Percentiles rank a stretch among this genome's conserved stretches.
Conservation (phyloP, 2,329 filamentous ascomycete genomes). For the Fusarium sp. region DNA sequence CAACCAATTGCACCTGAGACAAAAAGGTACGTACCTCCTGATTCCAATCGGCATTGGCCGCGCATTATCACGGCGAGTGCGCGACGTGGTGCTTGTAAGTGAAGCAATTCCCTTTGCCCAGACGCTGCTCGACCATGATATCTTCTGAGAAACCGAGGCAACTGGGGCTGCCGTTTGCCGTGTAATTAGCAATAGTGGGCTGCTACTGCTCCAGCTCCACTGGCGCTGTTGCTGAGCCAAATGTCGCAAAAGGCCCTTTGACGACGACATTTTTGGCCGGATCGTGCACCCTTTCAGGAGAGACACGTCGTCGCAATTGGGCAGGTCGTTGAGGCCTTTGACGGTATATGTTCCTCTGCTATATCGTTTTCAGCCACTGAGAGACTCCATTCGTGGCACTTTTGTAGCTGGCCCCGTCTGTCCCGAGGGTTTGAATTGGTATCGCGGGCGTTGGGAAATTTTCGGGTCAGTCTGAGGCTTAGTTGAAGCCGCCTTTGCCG, state of each 20-base stretch:
- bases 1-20: not conserved
- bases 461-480: conserved; percentile 36
- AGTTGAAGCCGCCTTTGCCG: conserved; percentile 39
- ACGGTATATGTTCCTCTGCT: conserved; percentile 24
- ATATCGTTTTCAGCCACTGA: conserved; percentile 22
- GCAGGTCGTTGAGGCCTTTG: conserved; percentile 36
- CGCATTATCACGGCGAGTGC: conserved; percentile 35
- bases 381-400: conserved; percentile 43
- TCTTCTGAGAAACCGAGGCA: conserved; percentile 4
- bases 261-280: conserved; percentile 43
- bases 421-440: conserved; percentile 11
- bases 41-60: conserved; percentile 34
- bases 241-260: conserved; percentile 47
- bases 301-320: conserved; percentile 40
- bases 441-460: conserved; percentile 36
- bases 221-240: conserved; percentile 39
- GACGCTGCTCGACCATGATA: conserved; percentile 10
- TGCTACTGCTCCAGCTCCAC: conserved; percentile 41
- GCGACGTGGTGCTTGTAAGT: conserved; percentile 20
- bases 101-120: conserved; percentile 23
- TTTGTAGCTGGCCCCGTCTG: conserved; percentile 40
- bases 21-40: conserved; percentile 44
- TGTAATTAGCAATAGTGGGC: conserved; percentile 38
- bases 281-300: conserved; percentile 32
- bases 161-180: conserved; percentile 23